Base-by-base conservation (phyloP, 768 basidiomycete genomes). In the Leccinum rimulosum region DNA sequence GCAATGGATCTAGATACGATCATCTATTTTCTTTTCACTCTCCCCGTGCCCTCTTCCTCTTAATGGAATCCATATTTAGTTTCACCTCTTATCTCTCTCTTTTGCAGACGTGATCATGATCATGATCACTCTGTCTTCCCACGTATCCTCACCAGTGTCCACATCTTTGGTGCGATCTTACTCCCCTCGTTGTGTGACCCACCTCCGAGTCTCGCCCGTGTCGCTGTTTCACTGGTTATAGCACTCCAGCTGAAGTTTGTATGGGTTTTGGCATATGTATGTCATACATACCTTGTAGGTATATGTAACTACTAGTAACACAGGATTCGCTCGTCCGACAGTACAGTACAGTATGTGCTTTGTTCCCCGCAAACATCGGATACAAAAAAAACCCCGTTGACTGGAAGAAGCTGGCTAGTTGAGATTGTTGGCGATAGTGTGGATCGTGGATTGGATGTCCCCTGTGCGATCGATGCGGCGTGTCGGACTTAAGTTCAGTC, bases 201-300 rank as follows among this genome's bases (percentile, higher is more conserved):
- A 17, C 36, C 38, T 40, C 33, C 33, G 33, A 33, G 33, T 33
- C 4, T 25, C 1, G 7, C 25, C 38, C 14, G n/a, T 22, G 63
- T 58, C 28, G 36, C 17, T n/a, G 10, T 14, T 52, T 40, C 17
- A 43, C 17, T 28, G 19, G 43, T n/a, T 63, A 62, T 60, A 48
- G 43, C 60, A 60, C 52, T 31, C 15, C 38, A n/a, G 17, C 17
- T n/a, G 38, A 28, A 36, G 27, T 7, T 19, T 63, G 58, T 63
- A 64, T 8, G 25, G 17, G n/a, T n/a, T 49, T 49, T 52, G 38
- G 47, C 25, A 36, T 50, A 7, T 40, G 17, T 40, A 40, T 40
- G 17, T 40, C 38, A 17, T 40, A n/a, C 38, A 40, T 40, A 40
- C 38, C 38, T 40, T 40, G 38, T 40, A 40, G 38, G 38, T 40